These are phyloP conservation scores for Colletotrichum spaethianum DNA, from an alignment of 2,329 filamentous ascomycete species.

Conservation along the genomic window DNA sequence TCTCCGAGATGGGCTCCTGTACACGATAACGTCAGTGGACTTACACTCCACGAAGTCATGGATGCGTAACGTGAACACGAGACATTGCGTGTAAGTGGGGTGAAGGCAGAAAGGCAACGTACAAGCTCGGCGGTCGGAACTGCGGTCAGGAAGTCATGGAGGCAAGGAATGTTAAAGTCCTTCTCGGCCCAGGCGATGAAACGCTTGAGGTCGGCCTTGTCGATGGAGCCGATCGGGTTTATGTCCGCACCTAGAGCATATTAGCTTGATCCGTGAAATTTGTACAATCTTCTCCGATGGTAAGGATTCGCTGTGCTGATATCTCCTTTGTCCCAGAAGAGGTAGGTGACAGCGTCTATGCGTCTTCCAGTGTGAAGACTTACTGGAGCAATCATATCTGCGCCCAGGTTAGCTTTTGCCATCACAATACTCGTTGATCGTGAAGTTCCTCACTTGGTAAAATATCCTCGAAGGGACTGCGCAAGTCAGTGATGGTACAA, in stretches of 20 bases:
- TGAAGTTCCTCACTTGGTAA: conserved; percentile 70
- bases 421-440: neutral
- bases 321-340: neutral
- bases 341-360: neutral
- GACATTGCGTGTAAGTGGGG: neutral
- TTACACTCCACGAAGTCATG: neutral
- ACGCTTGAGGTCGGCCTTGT: conserved; percentile 78
- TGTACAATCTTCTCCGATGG: neutral
- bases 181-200: conserved; percentile 77
- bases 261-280: conserved; percentile 10
- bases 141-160: conserved; percentile 76
- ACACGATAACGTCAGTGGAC: neutral
- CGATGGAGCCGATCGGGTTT: conserved; percentile 74
- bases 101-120: conserved; percentile 9
- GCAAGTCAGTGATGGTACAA: conserved; percentile 40
- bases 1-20: conserved; percentile 73
- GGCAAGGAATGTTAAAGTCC: conserved; percentile 74
- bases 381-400: conserved; percentile 41
- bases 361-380: neutral
- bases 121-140: conserved; percentile 72
- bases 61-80: neutral
- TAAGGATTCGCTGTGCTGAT: neutral
- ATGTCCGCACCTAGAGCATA: conserved; percentile 50
- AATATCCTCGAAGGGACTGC: conserved; percentile 58
- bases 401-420: neutral